Percentiles rank a stretch among this genome's conserved stretches.
These are phyloP conservation scores for Pseudogymnoascus sp. DNA, from an alignment of 2,329 filamentous ascomycete genomes.

Conservation along the genomic window DNA sequence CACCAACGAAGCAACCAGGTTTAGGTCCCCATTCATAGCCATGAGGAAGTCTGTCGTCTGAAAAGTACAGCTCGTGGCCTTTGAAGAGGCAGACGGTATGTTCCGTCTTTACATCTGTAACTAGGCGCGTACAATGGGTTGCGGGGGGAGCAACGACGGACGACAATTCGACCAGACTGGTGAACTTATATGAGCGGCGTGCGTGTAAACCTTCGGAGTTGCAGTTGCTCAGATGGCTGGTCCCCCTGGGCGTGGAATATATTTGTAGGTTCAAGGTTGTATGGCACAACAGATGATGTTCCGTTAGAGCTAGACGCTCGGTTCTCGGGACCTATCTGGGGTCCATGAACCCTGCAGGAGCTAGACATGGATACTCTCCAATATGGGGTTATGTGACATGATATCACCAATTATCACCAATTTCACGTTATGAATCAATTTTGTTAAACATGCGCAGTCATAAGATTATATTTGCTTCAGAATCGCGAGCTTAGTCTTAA, in stretches of 20 bases:
- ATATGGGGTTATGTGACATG: not conserved
- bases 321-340: slow-evolving; percentile 1
- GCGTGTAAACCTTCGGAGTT: not conserved
- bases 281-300: not conserved
- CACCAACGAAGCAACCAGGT: slow-evolving; percentile 54
- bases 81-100: slow-evolving; percentile 6
- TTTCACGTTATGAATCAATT: too few species aligned
- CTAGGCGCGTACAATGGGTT: not conserved
- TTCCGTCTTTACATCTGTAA: slow-evolving; percentile 7
- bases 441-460: not conserved
- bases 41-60: slow-evolving; percentile 6
- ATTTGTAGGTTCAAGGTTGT: slow-evolving; percentile 2
- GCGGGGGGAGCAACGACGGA: not conserved
- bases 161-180: not conserved
- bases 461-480: not conserved
- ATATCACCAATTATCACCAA: not conserved
- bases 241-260: not conserved
- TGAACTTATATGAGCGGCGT: not conserved
- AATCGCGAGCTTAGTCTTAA: not conserved
- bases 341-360: slow-evolving; percentile 1
- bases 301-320: not conserved
- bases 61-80: not conserved
- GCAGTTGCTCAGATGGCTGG: not conserved
- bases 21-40: slow-evolving; percentile 52
- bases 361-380: not conserved